Percentiles rank a stretch among this genome's conserved stretches.
Conservation (phyloP, 116 monocot species). For the Dioscorea cayenensis region DNA sequence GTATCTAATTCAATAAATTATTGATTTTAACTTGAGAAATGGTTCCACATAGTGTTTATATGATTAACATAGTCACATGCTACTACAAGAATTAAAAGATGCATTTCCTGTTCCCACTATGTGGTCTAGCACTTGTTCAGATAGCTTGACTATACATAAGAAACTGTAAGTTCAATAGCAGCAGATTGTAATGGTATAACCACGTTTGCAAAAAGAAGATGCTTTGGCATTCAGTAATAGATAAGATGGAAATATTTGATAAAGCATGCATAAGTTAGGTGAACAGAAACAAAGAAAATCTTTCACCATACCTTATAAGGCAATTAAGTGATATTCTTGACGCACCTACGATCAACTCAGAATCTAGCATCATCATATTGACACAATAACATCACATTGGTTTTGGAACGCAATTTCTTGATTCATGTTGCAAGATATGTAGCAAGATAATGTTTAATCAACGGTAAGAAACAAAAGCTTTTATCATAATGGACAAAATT, state of each 20-base stretch:
- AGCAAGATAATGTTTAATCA: too few relatives aligned
- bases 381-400: neutral
- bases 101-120: too few relatives aligned
- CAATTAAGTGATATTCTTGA: conserved; percentile 81
- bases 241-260: neutral
- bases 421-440: too few relatives aligned
- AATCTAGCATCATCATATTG: conserved; percentile 36
- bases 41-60: too few relatives aligned
- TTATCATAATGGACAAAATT: too few relatives aligned
- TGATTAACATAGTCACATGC: too few relatives aligned
- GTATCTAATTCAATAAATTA: neutral
- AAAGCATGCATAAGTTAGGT: neutral
- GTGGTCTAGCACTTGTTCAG: too few relatives aligned
- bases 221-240: neutral
- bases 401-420: neutral
- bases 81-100: too few relatives aligned
- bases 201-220: neutral
- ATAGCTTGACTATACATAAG: too few relatives aligned
- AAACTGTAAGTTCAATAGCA: neutral
- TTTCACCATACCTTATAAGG: conserved; percentile 71
- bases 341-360: conserved; percentile 76
- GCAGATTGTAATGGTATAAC: neutral
- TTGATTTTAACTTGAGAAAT: neutral
- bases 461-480: too few relatives aligned
- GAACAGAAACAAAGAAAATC: neutral